Percentiles rank a stretch among this genome's conserved stretches.
Conservation (phyloP, 2,329 filamentous ascomycete species). For the Coniochaeta hoffmannii region DNA sequence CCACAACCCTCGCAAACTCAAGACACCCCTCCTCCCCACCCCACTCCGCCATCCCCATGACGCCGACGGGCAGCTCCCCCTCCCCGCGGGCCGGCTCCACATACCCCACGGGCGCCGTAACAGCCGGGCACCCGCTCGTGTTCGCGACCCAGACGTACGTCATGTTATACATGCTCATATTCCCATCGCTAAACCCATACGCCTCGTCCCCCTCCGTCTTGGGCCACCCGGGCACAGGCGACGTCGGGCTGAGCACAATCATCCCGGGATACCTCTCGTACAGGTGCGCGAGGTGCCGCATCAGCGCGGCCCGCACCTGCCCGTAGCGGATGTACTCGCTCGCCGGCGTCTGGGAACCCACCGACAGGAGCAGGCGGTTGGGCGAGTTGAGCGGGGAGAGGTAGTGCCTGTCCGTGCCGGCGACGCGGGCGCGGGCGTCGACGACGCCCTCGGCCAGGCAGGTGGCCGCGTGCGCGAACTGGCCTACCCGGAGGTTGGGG, state of each 20-base stretch:
- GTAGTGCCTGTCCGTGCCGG: slow-evolving; percentile 35
- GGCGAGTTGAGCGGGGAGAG: slow-evolving; percentile 52
- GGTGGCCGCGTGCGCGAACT: slow-evolving; percentile 68
- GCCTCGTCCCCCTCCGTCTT: slow-evolving; percentile 48
- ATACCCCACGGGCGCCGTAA: slow-evolving; percentile 71
- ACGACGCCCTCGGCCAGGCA: slow-evolving; percentile 66
- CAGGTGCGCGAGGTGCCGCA: slow-evolving; percentile 68
- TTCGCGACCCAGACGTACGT: slow-evolving; percentile 83
- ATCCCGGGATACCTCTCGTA: slow-evolving; percentile 67
- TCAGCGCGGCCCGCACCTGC: slow-evolving; percentile 65
- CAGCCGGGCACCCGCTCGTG: slow-evolving; percentile 68
- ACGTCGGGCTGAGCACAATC: slow-evolving; percentile 71
- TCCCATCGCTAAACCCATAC: slow-evolving; percentile 71
- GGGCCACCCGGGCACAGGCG: slow-evolving; percentile 68
- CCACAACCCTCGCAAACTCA: slow-evolving; percentile 49
- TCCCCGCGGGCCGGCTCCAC: slow-evolving; percentile 45
- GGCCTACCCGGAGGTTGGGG: slow-evolving; percentile 61
- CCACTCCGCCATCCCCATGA: slow-evolving; percentile 62
- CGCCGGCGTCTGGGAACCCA: slow-evolving; percentile 57
- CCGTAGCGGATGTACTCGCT: slow-evolving; percentile 67
- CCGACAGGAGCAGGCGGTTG: slow-evolving; percentile 62
- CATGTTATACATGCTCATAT: slow-evolving; percentile 70
- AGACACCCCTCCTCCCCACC: slow-evolving; percentile 57
- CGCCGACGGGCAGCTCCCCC: slow-evolving; percentile 52
- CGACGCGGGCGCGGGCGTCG: slow-evolving; percentile 32